Conservation (phyloP, 768 basidiomycete genomes). For the Paxillus ammoniavirescens region DNA sequence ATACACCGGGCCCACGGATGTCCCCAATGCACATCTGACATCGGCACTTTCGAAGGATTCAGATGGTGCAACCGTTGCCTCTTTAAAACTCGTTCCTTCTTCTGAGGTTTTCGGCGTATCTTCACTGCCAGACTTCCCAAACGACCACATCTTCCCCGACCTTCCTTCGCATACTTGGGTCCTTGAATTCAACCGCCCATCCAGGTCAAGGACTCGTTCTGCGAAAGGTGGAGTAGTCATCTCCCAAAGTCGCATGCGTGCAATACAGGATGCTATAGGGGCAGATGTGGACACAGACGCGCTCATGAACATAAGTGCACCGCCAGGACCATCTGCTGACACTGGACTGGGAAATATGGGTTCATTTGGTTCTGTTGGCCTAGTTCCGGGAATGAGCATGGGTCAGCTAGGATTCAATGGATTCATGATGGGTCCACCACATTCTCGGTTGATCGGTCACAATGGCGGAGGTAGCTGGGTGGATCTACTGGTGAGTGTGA, state of each 20-base stretch:
- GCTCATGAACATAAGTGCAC: constrained; percentile 23
- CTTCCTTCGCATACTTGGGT: constrained; percentile 49
- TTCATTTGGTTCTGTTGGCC: constrained; percentile 22
- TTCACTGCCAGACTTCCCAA: constrained; percentile 15
- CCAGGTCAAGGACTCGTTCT: constrained; percentile 36
- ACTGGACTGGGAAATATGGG: constrained; percentile 23
- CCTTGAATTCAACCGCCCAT: constrained; percentile 62
- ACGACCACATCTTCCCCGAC: constrained; percentile 25
- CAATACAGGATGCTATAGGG: constrained; percentile 66
- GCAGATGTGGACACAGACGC: constrained; percentile 19
- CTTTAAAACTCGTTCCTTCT: constrained; percentile 40
- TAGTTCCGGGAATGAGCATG: constrained; percentile 19
- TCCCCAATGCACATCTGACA: constrained; percentile 50
- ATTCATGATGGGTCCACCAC: constrained; percentile 22
- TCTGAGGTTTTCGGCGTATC: constrained; percentile 16
- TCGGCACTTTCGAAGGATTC: constrained; percentile 38
- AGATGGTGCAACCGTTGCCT: constrained; percentile 56
- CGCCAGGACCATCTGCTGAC: constrained; percentile 9
- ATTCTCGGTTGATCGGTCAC: constrained; percentile 17
- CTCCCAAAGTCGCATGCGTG: constrained; percentile 71
- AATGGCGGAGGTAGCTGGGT: constrained; percentile 22
- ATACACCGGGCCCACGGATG: constrained; percentile 36
- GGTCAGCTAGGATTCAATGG: constrained; percentile 24
- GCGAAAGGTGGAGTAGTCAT: constrained; percentile 59
- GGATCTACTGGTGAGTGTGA: constrained; percentile 28